Percentiles rank a stretch among this genome's conserved stretches.
phyloP scores from a whole-genome alignment of 768 basidiomycete species.

The Candolleomyces aberdarensis region DNA sequence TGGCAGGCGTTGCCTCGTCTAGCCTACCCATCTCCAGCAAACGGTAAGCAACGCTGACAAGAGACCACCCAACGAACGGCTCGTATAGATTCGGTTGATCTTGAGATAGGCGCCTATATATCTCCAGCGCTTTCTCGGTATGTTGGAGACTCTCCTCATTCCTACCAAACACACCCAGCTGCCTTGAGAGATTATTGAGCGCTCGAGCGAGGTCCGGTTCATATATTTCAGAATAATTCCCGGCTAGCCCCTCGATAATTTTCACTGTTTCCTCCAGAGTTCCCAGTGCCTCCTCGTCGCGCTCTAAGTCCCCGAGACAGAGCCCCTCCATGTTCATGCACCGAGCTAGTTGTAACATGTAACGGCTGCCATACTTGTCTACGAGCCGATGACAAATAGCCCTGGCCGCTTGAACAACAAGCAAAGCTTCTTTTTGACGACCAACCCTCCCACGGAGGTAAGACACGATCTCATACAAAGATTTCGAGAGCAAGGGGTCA shows the following conservation, averaged over 20 bases:
- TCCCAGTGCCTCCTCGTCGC: neutral
- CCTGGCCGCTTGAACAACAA: neutral
- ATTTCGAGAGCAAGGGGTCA: neutral
- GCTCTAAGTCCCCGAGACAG: neutral
- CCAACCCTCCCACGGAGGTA: neutral
- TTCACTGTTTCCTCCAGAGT: neutral
- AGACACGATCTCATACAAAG: neutral
- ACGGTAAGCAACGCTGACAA: neutral
- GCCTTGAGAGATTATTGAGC: neutral
- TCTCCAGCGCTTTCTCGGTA: neutral
- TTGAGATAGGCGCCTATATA: neutral
- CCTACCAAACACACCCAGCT: neutral
- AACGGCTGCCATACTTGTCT: neutral
- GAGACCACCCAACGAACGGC: neutral
- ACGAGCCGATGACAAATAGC: neutral
- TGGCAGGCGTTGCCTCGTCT: too few relatives aligned
- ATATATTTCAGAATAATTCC: neutral
- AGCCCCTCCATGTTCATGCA: neutral
- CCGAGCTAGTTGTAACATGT: neutral
- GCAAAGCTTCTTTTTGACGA: neutral
- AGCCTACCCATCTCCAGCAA: too few relatives aligned
- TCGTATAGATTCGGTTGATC: neutral
- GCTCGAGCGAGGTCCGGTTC: neutral
- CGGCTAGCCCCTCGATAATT: neutral
- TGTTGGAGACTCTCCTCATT: neutral